Evolutionary conservation across 495 filamentous ascomycete genomes (phyloP), one percentile per base, ranked within the genome.

Genomic region (Penicillium egyptiacum): DNA sequence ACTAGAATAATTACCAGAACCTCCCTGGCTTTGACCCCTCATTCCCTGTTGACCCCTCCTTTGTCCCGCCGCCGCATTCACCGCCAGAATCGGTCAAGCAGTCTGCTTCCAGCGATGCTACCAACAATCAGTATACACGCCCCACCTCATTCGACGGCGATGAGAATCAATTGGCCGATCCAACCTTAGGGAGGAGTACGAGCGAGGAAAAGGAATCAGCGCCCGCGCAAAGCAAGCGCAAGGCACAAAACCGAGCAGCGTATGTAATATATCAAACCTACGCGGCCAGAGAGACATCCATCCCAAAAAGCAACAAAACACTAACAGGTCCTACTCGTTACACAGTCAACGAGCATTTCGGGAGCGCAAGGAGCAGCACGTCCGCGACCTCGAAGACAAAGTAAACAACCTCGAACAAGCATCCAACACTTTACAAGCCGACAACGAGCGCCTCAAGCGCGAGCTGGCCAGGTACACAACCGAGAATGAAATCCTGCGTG

Each of bases 161-260:
- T 33, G 72, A 75, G 14, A 63, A 65, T 11, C 62, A 66, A 4
- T 59, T 61, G 23, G 51, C 57, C 23, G 68, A 74, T 49, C 59
- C 57, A 16, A 57, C 53, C 10, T 42, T 68, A 17, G 66, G 54
- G 14, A 65, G 75, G 17, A 79, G 79, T 54, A 79, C 76, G 59
- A 87, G 84, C 56, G 84, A 87, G 48, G 84, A 87, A 76, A 80
- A 90, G 75, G 84, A 89, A 25, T 80, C 82, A 37, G 68, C 86
- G 65, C 90, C 91, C 1, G 89, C 89, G 23, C 91, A 96, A 68
- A 88, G 83, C 28, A 80, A 91, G 71, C 84, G 94, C 59, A 98
- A 98, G 74, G 93, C 90, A 46, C 93, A 98, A 75, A 98, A 98
- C 60, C 81, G 94, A 69, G 92, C 92, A 73, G 93, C 93, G 93